phyloP scores from a whole-genome alignment of 805 yeast species.

The Sugiyamaella mastotermitis region DNA sequence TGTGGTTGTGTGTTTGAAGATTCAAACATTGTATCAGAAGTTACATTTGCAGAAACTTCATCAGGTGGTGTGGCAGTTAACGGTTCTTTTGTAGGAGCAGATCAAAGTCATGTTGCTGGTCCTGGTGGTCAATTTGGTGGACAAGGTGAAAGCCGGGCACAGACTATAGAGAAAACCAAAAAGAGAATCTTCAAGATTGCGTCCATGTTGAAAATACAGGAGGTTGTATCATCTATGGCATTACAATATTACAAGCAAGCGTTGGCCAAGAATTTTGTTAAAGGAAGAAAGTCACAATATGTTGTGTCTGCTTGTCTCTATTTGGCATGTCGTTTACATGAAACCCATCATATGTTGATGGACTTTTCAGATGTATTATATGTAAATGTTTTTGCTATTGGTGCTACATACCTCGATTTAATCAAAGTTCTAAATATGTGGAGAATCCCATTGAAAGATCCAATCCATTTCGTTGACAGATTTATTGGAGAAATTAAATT shows the following conservation, averaged over 20 bases:
- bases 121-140: constrained; percentile 51
- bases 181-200: constrained; percentile 77
- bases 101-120: constrained; percentile 62
- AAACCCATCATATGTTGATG: constrained; percentile 91
- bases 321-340: constrained; percentile 86
- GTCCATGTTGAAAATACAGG: constrained; percentile 70
- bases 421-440: constrained; percentile 79
- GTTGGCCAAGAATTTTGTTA: constrained; percentile 81
- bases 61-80: constrained; percentile 95
- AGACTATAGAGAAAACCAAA: constrained; percentile 79
- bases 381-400: constrained; percentile 88
- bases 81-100: constrained; percentile 88
- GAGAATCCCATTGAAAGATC: constrained; percentile 83
- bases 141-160: constrained; percentile 70
- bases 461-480: constrained; percentile 87
- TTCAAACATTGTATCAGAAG: constrained; percentile 91
- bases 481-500: constrained; percentile 84
- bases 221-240: constrained; percentile 79
- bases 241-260: constrained; percentile 87
- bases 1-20: constrained; percentile 92
- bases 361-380: constrained; percentile 89
- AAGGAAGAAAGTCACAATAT: constrained; percentile 94
- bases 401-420: constrained; percentile 91
- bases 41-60: constrained; percentile 86
- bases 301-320: constrained; percentile 93